Percentiles rank a stretch among this genome's conserved stretches.
These are phyloP conservation scores for Gossypium anomalum DNA, from an alignment of 345 rosid species.

Conservation along the genomic window DNA sequence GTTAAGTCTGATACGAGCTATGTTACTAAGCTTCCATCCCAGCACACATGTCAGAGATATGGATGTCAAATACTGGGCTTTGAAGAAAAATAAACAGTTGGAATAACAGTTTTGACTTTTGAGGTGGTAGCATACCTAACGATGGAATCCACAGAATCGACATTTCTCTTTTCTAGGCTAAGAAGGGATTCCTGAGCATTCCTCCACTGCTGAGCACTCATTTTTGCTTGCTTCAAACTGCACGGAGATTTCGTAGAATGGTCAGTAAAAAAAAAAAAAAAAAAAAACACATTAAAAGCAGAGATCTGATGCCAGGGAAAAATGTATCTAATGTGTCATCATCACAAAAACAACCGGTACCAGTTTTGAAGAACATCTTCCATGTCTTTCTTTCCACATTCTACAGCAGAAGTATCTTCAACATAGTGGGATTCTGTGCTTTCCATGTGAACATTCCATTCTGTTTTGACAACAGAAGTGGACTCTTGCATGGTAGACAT, in stretches of 20 bases:
- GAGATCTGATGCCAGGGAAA: not conserved
- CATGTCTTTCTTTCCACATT: conserved; percentile 68
- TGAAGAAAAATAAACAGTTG: not conserved
- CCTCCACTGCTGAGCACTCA: conserved; percentile 84
- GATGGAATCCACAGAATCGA: conserved; percentile 80
- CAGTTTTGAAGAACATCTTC: conserved; percentile 77
- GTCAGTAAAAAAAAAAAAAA: conserved; percentile 14
- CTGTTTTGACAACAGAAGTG: conserved; percentile 60
- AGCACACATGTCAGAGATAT: not conserved
- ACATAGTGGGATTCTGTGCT: conserved; percentile 66
- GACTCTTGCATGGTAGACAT: conserved; percentile 90
- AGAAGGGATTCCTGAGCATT: conserved; percentile 85
- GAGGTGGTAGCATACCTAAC: conserved; percentile 51
- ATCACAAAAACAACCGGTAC: conserved; percentile 29
- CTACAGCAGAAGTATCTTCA: conserved; percentile 70
- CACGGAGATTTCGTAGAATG: not conserved
- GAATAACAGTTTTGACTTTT: not conserved
- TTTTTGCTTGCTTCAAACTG: conserved; percentile 72
- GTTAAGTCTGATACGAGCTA: not conserved
- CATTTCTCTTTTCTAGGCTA: conserved; percentile 67
- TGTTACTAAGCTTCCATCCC: not conserved
- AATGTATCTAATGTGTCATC: not conserved
- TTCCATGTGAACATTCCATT: conserved; percentile 82
- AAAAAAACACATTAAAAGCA: not conserved
- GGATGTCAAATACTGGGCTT: not conserved